Percentiles rank a stretch among this genome's conserved stretches.
Evolutionary conservation across 169 alveolate genomes (phyloP).

Genomic region (Amoebophrya sp.): DNA sequence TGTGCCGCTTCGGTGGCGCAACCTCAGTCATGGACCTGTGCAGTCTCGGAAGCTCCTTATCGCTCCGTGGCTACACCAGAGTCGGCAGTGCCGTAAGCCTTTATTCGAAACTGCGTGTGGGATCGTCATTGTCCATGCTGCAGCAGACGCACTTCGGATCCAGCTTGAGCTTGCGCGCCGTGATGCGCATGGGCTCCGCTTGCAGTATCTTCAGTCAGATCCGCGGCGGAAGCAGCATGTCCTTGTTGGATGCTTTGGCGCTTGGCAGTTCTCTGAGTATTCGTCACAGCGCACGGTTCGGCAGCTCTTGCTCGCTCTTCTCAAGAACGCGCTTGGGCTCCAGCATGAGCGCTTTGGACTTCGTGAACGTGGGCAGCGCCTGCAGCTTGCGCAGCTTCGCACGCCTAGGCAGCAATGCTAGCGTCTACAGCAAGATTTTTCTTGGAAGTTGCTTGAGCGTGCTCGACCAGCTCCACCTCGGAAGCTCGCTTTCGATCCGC

Average conservation of each 20-base stretch:
- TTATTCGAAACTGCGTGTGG: background rate
- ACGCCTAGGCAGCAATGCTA: background rate
- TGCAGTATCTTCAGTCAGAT: background rate
- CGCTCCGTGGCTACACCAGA: background rate
- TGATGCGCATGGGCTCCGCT: background rate
- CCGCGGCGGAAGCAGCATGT: background rate
- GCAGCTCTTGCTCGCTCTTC: background rate
- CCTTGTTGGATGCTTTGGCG: background rate
- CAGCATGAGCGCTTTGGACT: slow-evolving; percentile 29
- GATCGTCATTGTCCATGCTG: background rate
- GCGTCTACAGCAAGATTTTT: background rate
- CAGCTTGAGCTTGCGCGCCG: background rate
- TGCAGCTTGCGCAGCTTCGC: slow-evolving; percentile 33
- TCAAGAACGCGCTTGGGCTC: slow-evolving; percentile 34
- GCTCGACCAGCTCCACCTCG: slow-evolving; percentile 34
- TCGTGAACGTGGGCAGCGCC: background rate
- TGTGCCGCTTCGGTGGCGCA: background rate
- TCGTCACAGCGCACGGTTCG: slow-evolving; percentile 12
- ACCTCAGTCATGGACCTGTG: slow-evolving; percentile 6
- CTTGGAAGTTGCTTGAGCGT: slow-evolving; percentile 50
- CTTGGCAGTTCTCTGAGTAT: slow-evolving; percentile 13
- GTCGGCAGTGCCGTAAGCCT: background rate
- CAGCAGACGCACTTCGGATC: slow-evolving; percentile 3
- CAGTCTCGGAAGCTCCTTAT: background rate
- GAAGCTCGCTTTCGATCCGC: background rate